phyloP scores from a whole-genome alignment of 2,329 filamentous ascomycete species.

The Aureobasidium sp. region DNA sequence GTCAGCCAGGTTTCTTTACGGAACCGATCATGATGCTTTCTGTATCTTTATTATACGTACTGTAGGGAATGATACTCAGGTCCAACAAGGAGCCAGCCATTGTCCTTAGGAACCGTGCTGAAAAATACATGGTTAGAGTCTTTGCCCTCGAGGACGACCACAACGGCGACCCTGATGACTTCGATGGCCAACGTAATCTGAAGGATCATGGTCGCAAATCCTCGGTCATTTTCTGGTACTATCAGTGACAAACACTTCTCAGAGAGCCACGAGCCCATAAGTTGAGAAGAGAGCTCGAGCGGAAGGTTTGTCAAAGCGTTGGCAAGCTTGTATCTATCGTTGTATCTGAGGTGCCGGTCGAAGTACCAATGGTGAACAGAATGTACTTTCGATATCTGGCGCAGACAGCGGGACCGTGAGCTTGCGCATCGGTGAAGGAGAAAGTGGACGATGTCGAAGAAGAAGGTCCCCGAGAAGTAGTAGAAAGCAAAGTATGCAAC shows the following conservation, averaged over 20 bases:
- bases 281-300: not conserved
- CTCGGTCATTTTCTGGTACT: not conserved
- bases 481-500: not conserved
- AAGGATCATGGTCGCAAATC: not conserved
- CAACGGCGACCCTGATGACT: not conserved
- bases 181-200: not conserved
- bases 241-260: not conserved
- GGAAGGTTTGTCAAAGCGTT: not conserved
- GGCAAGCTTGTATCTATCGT: not conserved
- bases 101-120: not conserved
- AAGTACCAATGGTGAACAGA: not conserved
- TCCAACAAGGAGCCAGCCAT: not conserved
- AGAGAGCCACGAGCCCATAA: not conserved
- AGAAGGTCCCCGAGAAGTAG: not conserved
- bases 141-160: not conserved
- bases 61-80: not conserved
- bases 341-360: not conserved
- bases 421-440: not conserved
- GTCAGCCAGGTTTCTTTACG: not conserved
- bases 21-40: no score
- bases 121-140: not conserved
- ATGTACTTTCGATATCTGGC: not conserved
- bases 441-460: not conserved
- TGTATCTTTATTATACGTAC: not conserved
- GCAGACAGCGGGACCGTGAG: not conserved